Base-by-base conservation (phyloP, 2,329 filamentous ascomycete species). In the Curvularia eragrostidis region DNA sequence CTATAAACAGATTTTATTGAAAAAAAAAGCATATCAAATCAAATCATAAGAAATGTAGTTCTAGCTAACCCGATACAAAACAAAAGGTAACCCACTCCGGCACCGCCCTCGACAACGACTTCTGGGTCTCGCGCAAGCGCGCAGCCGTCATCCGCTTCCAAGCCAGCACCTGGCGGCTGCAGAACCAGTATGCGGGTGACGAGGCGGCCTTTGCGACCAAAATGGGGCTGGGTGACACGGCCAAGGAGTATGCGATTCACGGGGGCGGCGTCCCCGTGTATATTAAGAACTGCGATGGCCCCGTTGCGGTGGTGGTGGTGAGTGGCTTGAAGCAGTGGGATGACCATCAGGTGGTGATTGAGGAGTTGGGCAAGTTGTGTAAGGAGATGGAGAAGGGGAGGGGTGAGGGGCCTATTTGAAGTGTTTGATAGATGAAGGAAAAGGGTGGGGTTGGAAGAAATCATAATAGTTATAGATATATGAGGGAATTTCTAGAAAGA, bases 291-390 rank as follows among this genome's bases (percentile, higher is more conserved):
- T 89, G 92, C 1, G 90, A 93, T 77, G 89, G 89, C 0, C 77
- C 91, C 3, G 87, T 93, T 13, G 90, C 85, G 0, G 88, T 92
- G 1, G 85, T 91, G 4, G 86, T 93, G 13, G 90, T 94, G 2
- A 91, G 87, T 74, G 91, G 91, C 9, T 75, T 94, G 75, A 90
- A 88, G 82, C 89, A 93, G 79, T 83, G 90, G 71, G 85, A 93
- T 78, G 91, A 94, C 77, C 91, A 94, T 75, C 87, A 86, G 26
- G 87, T 93, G 47, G 87, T 93, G 72, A 83, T 90, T 1, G 88
- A 93, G 73, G 67, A 65, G 60, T 48, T 71, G 61, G 61, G 39
- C 7, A 61, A 54, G 19, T 30, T 70, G 26, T 51, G 47, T 13
- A 49, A 61, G 42, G 48, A 39, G 34, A 48, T 69, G 59, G 56